Percentiles rank a stretch among this genome's conserved stretches.
phyloP scores from a whole-genome alignment of 352 stramenopile genomes.

The Globisporangium solare region DNA sequence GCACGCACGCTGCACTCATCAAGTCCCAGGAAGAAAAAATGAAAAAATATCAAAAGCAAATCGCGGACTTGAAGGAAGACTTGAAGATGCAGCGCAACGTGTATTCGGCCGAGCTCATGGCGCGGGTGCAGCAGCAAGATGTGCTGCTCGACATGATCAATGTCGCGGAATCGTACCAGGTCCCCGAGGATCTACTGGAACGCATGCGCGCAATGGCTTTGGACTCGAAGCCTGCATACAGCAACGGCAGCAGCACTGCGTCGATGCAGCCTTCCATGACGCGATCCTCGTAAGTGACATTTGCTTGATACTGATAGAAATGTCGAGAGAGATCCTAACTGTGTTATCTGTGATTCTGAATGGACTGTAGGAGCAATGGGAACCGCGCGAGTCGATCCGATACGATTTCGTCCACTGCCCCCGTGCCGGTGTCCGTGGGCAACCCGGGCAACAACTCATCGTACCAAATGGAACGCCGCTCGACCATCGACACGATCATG shows the following conservation, averaged over 20 bases:
- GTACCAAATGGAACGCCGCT: conserved; percentile 26
- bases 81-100: conserved; percentile 75
- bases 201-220: conserved; percentile 47
- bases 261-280: conserved; percentile 8
- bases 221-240: conserved; percentile 32
- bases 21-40: conserved; percentile 89
- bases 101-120: conserved; percentile 73
- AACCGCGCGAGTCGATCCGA: conserved; percentile 49
- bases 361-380: conserved; percentile 15
- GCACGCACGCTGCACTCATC: conserved; percentile 77
- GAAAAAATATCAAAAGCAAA: conserved; percentile 87
- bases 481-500: conserved; percentile 45
- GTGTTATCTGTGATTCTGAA: not conserved
- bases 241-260: conserved; percentile 14
- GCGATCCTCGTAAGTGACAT: conserved; percentile 6
- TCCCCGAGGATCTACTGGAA: conserved; percentile 40
- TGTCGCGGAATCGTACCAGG: conserved; percentile 49
- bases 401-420: conserved; percentile 51
- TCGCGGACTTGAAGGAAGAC: conserved; percentile 77
- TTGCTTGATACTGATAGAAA: too few species aligned
- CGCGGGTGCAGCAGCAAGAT: conserved; percentile 57
- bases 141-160: conserved; percentile 41
- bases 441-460: conserved; percentile 16
- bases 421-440: conserved; percentile 55
- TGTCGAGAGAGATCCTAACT: too few species aligned